These are phyloP conservation scores for Lathyrus sativus DNA, from an alignment of 306 rosid species.

Conservation along the genomic window DNA sequence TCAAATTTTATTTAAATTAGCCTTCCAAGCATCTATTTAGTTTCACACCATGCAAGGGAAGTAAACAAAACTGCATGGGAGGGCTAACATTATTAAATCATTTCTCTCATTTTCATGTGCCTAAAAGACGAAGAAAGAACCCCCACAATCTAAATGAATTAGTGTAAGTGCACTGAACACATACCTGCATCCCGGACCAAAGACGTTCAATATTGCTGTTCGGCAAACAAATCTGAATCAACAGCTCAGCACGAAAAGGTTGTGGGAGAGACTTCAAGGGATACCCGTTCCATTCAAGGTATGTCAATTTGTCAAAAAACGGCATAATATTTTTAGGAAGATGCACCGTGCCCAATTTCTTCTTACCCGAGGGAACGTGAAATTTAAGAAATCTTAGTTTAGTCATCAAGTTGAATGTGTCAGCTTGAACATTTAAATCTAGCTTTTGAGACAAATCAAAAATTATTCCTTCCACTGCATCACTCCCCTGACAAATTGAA, in stretches of 20 bases:
- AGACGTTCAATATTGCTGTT: constrained; percentile 7
- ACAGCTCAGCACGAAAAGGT: neutral
- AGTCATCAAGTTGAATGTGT: constrained; percentile 22
- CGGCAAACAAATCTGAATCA: constrained; percentile 26
- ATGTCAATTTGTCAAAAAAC: constrained; percentile 14
- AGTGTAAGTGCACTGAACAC: neutral
- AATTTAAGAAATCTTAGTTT: constrained; percentile 20
- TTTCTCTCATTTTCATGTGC: neutral
- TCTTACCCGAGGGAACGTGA: neutral
- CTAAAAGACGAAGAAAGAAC: neutral
- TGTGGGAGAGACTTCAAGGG: constrained; percentile 22
- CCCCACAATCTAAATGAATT: neutral
- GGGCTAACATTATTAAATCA: neutral
- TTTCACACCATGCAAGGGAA: neutral
- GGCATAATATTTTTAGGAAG: neutral
- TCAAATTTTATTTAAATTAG: neutral
- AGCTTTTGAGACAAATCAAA: constrained; percentile 8
- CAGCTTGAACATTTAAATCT: neutral
- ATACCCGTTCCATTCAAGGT: constrained; percentile 22
- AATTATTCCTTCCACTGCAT: constrained; percentile 17
- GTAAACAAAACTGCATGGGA: neutral
- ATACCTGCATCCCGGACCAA: constrained; percentile 34
- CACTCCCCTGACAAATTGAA: constrained; percentile 30
- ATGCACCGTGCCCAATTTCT: neutral
- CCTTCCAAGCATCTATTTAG: too few relatives aligned